phyloP scores from a whole-genome alignment of 306 rosid species.

The Cicer cuneatum region DNA sequence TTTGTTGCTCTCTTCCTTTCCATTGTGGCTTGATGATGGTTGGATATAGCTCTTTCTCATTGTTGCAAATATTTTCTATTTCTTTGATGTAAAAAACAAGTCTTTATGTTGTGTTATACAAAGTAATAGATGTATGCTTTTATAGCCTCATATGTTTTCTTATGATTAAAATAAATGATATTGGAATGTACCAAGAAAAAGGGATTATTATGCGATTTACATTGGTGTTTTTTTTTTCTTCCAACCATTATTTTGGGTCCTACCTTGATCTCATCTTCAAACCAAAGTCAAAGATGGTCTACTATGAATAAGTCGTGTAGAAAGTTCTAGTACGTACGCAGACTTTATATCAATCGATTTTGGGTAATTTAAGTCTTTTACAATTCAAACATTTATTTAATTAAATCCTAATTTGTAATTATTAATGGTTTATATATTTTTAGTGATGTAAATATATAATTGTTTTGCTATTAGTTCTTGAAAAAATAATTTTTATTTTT shows the following conservation, averaged over 20 bases:
- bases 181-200: conserved; percentile 32
- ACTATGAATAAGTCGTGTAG: background rate
- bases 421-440: too few species aligned
- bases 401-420: too few species aligned
- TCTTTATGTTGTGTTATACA: conserved; percentile 1
- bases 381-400: too few species aligned
- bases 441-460: too few species aligned
- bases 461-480: too few species aligned
- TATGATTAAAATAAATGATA: conserved; percentile 41
- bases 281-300: conserved; percentile 47
- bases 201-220: background rate
- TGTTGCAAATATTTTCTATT: background rate
- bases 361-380: too few species aligned
- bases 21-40: conserved; percentile 24
- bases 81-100: background rate
- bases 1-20: conserved; percentile 33
- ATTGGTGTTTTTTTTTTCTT: background rate
- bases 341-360: background rate
- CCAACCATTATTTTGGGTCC: background rate
- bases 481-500: too few species aligned
- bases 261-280: background rate
- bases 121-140: conserved; percentile 20
- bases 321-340: background rate
- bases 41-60: conserved; percentile 49
- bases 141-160: conserved; percentile 34